Conservation (phyloP, 768 basidiomycete species). For the Fibroporia radiculosa region DNA sequence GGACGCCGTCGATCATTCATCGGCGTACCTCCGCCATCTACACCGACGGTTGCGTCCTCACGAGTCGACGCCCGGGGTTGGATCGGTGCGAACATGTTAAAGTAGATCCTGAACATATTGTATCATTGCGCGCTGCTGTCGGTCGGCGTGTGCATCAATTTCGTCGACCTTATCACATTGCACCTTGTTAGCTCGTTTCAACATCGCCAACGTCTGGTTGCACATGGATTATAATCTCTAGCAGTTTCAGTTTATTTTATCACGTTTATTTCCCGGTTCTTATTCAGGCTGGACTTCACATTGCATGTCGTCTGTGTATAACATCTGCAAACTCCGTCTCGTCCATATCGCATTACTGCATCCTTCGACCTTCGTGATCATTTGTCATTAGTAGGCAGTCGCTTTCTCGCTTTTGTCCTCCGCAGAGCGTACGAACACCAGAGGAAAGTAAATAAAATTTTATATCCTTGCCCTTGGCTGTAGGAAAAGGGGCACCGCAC, state of each 20-base stretch:
- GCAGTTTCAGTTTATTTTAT: slow-evolving; percentile 3
- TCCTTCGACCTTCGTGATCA: slow-evolving; percentile 4
- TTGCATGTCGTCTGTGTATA: slow-evolving; percentile 11
- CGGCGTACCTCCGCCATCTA: slow-evolving; percentile 55
- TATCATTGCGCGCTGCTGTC: not conserved
- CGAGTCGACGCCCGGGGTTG: slow-evolving; percentile 82
- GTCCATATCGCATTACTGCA: slow-evolving; percentile 6
- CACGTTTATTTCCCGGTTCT: slow-evolving; percentile 3
- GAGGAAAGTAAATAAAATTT: slow-evolving; percentile 5
- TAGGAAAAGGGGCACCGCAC: too few species aligned
- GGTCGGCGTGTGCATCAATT: not conserved
- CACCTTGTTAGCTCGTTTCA: slow-evolving; percentile 1
- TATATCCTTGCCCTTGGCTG: too few species aligned
- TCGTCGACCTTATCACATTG: not conserved
- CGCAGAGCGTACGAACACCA: slow-evolving; percentile 21
- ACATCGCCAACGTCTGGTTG: not conserved
- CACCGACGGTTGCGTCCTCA: slow-evolving; percentile 76
- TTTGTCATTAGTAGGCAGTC: slow-evolving; percentile 9
- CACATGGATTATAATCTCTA: slow-evolving; percentile 1
- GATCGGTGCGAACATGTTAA: slow-evolving; percentile 17
- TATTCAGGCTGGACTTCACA: slow-evolving; percentile 14
- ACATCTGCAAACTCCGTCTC: not conserved
- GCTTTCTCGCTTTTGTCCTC: slow-evolving; percentile 14
- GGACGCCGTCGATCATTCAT: slow-evolving; percentile 72
- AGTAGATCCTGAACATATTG: not conserved